phyloP scores from a whole-genome alignment of 306 rosid species.

The Cyamopsis tetragonoloba region DNA sequence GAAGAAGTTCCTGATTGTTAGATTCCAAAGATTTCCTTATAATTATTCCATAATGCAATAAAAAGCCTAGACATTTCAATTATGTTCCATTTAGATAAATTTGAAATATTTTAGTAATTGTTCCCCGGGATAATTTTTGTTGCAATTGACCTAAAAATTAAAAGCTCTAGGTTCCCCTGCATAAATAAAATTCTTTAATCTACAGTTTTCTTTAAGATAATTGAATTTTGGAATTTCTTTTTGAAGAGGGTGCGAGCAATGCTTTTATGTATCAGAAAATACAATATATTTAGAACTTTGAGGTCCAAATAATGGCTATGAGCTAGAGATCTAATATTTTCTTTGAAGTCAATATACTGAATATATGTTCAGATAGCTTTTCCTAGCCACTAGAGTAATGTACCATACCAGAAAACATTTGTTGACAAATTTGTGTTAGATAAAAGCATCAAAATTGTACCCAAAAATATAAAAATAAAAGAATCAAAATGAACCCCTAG shows the following conservation, averaged over 20 bases:
- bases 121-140: background rate
- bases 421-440: too few species aligned
- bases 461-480: slow-evolving; percentile 1
- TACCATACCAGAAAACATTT: too few species aligned
- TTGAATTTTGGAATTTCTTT: background rate
- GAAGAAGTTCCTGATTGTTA: slow-evolving; percentile 5
- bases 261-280: slow-evolving; percentile 9
- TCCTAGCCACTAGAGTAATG: background rate
- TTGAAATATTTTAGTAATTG: background rate
- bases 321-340: slow-evolving; percentile 10
- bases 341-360: background rate
- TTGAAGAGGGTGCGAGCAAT: background rate
- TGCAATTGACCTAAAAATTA: background rate
- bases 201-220: background rate
- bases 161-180: slow-evolving; percentile 8
- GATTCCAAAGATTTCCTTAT: slow-evolving; percentile 15
- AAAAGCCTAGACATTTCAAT: background rate
- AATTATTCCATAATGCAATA: background rate
- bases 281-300: background rate
- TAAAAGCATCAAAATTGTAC: too few species aligned
- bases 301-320: background rate
- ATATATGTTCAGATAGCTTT: slow-evolving; percentile 5
- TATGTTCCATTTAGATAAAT: background rate
- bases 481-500: slow-evolving; percentile 1
- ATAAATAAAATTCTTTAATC: background rate